Conservation (phyloP, 257 asterid genomes). For the Ophiorrhiza pumila region DNA sequence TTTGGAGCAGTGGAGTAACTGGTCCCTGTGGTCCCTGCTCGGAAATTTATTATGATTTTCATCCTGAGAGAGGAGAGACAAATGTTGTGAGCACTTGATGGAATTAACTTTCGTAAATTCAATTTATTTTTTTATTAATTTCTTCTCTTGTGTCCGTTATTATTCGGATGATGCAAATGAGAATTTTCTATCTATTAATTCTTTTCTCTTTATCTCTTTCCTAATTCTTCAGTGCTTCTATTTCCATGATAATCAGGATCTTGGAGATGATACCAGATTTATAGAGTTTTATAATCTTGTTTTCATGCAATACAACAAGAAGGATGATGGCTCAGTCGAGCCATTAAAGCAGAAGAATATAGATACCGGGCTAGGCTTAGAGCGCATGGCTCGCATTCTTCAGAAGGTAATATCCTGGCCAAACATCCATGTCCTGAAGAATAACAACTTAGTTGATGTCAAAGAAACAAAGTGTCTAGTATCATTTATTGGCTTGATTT, state of each 20-base stretch:
- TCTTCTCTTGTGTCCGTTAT: constrained; percentile 2
- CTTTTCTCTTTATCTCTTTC: constrained; percentile 7
- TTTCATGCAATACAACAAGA: constrained; percentile 87
- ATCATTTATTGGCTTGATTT: background rate
- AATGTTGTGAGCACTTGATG: constrained; percentile 53
- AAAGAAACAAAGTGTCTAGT: background rate
- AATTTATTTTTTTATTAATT: constrained; percentile 6
- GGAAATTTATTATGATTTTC: constrained; percentile 87
- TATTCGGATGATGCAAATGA: background rate
- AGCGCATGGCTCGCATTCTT: constrained; percentile 95
- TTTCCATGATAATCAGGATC: constrained; percentile 55
- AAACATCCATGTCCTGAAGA: constrained; percentile 1
- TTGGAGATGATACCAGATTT: constrained; percentile 89
- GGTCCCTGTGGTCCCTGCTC: constrained; percentile 99
- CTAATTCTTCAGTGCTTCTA: constrained; percentile 1
- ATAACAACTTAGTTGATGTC: background rate
- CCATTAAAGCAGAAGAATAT: constrained; percentile 92
- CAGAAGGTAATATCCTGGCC: constrained; percentile 47
- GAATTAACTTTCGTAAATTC: constrained; percentile 7
- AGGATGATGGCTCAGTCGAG: constrained; percentile 93
- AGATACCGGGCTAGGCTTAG: constrained; percentile 95
- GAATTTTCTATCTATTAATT: background rate
- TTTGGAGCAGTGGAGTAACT: constrained; percentile 94
- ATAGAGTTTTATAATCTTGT: constrained; percentile 98
- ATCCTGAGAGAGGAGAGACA: constrained; percentile 73